Percentiles rank a stretch among this genome's conserved stretches.
Evolutionary conservation across 1,284 basidiomycete species (phyloP).

Genomic region (Mycena citricolor): DNA sequence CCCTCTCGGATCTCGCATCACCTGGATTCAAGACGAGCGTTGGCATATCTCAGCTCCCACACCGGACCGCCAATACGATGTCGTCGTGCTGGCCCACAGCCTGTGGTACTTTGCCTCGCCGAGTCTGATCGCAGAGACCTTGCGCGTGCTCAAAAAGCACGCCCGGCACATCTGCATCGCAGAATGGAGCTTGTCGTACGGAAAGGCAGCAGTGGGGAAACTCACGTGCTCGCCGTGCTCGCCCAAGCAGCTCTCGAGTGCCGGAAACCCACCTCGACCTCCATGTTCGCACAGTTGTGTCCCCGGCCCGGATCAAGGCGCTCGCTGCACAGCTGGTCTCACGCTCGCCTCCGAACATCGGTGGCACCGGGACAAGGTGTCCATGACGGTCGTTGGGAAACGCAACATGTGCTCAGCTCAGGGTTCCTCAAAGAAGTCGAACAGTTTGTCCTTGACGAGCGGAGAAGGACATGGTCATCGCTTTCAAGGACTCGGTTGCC

Average conservation of each 20-base stretch:
- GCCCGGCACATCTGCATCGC: slow-evolving; percentile 36
- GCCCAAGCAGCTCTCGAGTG: slow-evolving; percentile 39
- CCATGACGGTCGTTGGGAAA: slow-evolving; percentile 34
- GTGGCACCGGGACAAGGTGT: slow-evolving; percentile 31
- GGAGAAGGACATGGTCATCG: slow-evolving; percentile 22
- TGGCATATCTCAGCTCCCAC: slow-evolving; percentile 31
- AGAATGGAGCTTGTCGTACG: slow-evolving; percentile 35
- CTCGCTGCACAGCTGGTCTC: slow-evolving; percentile 32
- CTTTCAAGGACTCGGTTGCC: slow-evolving; percentile 21
- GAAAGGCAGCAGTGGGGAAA: slow-evolving; percentile 23
- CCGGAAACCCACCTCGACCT: slow-evolving; percentile 30
- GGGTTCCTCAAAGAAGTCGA: slow-evolving; percentile 19
- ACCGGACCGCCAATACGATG: slow-evolving; percentile 29
- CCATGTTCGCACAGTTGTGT: slow-evolving; percentile 41
- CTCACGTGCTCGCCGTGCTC: slow-evolving; percentile 41
- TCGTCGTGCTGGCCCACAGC: slow-evolving; percentile 39
- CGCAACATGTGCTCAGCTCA: slow-evolving; percentile 4
- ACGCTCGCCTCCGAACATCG: slow-evolving; percentile 27
- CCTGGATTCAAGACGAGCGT: slow-evolving; percentile 37
- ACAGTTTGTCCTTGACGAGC: slow-evolving; percentile 18
- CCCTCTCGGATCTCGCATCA: slow-evolving; percentile 37
- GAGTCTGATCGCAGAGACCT: slow-evolving; percentile 32
- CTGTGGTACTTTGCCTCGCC: slow-evolving; percentile 44
- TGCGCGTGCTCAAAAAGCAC: slow-evolving; percentile 30
- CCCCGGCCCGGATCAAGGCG: slow-evolving; percentile 33